A percentile compares a stretch with the other conserved stretches of the same genome.
phyloP scores from a whole-genome alignment of 768 basidiomycete species.

The Tulasnella calospora region DNA sequence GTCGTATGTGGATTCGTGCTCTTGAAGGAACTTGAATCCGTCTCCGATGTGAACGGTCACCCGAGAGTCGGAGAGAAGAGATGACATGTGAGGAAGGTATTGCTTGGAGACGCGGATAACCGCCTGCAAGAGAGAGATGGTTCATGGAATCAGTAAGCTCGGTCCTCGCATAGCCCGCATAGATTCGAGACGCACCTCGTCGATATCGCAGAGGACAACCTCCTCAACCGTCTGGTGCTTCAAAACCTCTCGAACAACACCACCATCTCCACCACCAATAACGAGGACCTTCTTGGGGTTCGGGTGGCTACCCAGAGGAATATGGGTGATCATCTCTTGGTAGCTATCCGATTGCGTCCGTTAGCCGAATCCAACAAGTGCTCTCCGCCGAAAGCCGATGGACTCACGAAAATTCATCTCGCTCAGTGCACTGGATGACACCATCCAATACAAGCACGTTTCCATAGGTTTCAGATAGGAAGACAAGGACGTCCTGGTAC shows the following conservation, averaged over 20 bases:
- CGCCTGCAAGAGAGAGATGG: constrained; percentile 47
- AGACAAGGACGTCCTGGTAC: constrained; percentile 96
- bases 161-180: no score
- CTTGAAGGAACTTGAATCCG: constrained; percentile 93
- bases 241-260: constrained; percentile 93
- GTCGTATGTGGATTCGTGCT: constrained; percentile 84
- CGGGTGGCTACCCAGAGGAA: constrained; percentile 94
- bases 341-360: constrained; percentile 51
- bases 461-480: constrained; percentile 93
- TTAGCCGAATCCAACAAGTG: neutral
- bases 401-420: constrained; percentile 94
- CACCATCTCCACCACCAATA: constrained; percentile 97
- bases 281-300: constrained; percentile 95
- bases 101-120: constrained; percentile 91
- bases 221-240: constrained; percentile 88
- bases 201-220: constrained; percentile 95
- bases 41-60: constrained; percentile 87
- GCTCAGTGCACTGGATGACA: constrained; percentile 93
- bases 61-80: constrained; percentile 68
- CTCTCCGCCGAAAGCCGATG: neutral
- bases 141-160: no score
- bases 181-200: constrained; percentile 57
- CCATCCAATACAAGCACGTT: constrained; percentile 95
- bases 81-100: constrained; percentile 92
- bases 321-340: constrained; percentile 98